These are phyloP conservation scores for Rhodamnia rubescens DNA, from an alignment of 345 rosid genomes.

Conservation along the genomic window DNA sequence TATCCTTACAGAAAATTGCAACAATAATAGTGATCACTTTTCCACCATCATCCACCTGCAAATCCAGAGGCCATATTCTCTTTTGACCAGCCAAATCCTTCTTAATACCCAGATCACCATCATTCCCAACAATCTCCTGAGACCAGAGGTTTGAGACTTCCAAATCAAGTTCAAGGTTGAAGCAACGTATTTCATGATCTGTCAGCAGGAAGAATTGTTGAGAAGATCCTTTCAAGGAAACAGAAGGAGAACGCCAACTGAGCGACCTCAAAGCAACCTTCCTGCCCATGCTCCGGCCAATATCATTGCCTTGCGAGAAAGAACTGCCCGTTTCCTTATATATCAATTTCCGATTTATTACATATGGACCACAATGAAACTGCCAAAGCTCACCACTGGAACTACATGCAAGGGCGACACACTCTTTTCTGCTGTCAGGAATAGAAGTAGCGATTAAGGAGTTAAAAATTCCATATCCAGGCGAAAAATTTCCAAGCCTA, in stretches of 20 bases:
- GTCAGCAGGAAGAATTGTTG: slow-evolving; percentile 60
- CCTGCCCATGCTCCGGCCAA: slow-evolving; percentile 16
- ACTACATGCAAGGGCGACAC: slow-evolving; percentile 61
- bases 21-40: slow-evolving; percentile 74
- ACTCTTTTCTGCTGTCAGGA: slow-evolving; percentile 17
- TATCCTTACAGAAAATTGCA: slow-evolving; percentile 88
- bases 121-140: slow-evolving; percentile 68
- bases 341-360: slow-evolving; percentile 24
- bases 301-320: slow-evolving; percentile 25
- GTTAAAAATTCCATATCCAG: slow-evolving; percentile 29
- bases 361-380: slow-evolving; percentile 49
- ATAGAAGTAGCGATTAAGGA: slow-evolving; percentile 59
- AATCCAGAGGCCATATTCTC: slow-evolving; percentile 84
- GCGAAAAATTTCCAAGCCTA: slow-evolving; percentile 21
- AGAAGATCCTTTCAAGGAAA: slow-evolving; percentile 23
- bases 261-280: slow-evolving; percentile 81
- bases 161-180: slow-evolving; percentile 28
- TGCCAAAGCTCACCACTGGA: slow-evolving; percentile 72
- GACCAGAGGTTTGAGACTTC: slow-evolving; percentile 57
- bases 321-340: slow-evolving; percentile 17
- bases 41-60: slow-evolving; percentile 70
- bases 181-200: slow-evolving; percentile 70
- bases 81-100: slow-evolving; percentile 92
- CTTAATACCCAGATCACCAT: slow-evolving; percentile 74
- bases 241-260: slow-evolving; percentile 37